Evolutionary conservation across 2,329 filamentous ascomycete species (phyloP).

Genomic region (Alternaria consortialis): DNA sequence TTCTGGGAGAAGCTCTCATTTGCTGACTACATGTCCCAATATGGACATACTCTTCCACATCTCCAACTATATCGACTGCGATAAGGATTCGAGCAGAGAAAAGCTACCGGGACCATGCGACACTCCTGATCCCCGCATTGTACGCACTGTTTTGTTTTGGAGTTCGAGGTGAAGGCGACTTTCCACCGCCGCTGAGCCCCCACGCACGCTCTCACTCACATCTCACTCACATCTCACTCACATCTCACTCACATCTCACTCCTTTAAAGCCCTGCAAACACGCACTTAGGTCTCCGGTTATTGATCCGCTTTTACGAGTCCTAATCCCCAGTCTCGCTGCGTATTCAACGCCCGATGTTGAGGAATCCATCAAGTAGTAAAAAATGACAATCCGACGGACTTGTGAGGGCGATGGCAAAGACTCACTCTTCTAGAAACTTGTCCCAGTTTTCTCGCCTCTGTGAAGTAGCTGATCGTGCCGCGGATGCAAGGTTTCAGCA

Average conservation of each 20-base stretch:
- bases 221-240: no score
- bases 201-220: neutral
- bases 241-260: neutral
- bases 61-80: neutral
- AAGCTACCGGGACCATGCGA: no score
- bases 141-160: neutral
- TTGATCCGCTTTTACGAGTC: neutral
- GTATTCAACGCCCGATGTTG: neutral
- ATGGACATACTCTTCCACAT: neutral
- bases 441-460: neutral
- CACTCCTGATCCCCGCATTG: neutral
- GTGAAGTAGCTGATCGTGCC: slow-evolving; percentile 6
- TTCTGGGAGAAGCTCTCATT: no score
- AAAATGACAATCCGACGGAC: neutral
- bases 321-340: neutral
- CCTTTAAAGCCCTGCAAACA: neutral
- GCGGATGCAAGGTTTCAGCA: slow-evolving; percentile 2
- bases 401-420: slow-evolving; percentile 1
- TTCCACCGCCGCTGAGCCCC: neutral
- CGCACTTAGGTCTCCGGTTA: neutral
- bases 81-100: neutral
- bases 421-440: neutral
- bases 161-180: slow-evolving; percentile 3
- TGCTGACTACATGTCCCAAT: neutral
- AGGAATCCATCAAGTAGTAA: neutral